Evolutionary conservation across 352 stramenopile genomes (phyloP).

Genomic region (Phytophthora sojae): DNA sequence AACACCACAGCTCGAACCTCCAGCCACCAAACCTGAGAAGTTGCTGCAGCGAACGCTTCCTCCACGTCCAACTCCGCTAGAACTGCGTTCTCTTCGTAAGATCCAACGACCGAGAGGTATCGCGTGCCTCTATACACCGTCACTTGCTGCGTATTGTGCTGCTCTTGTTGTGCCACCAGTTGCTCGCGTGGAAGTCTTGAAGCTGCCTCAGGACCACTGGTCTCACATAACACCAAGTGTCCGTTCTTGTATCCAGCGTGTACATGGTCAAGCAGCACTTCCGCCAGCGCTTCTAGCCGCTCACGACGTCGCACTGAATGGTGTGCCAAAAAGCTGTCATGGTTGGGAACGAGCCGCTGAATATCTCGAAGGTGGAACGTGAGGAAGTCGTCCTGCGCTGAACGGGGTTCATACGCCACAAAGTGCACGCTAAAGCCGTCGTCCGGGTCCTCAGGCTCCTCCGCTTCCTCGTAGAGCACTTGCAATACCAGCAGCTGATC

Average conservation of each 20-base stretch:
- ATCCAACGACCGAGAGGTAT: conserved; percentile 27
- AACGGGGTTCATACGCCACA: conserved; percentile 39
- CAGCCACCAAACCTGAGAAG: conserved; percentile 72
- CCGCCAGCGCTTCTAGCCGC: conserved; percentile 49
- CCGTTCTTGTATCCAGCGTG: conserved; percentile 78
- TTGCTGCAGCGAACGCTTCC: conserved; percentile 58
- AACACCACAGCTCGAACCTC: conserved; percentile 53
- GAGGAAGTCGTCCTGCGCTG: conserved; percentile 46
- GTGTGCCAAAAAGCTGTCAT: conserved; percentile 36
- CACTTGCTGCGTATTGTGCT: conserved; percentile 35
- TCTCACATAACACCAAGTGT: conserved; percentile 65
- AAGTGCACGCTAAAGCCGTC: conserved; percentile 49
- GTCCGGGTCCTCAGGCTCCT: conserved; percentile 29
- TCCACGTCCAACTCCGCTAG: conserved; percentile 57
- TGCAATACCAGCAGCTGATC: conserved; percentile 62
- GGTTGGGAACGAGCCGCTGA: conserved; percentile 58
- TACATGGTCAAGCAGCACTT: conserved; percentile 52
- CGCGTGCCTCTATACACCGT: conserved; percentile 62
- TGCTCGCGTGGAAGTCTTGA: conserved; percentile 23
- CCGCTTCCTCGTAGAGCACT: conserved; percentile 65
- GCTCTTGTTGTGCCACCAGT: conserved; percentile 24
- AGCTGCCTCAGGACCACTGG: conserved; percentile 28
- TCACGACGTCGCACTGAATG: conserved; percentile 44
- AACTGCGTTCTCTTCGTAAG: neutral
- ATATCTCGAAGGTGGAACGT: conserved; percentile 64